Evolutionary conservation across 306 rosid species (phyloP), one percentile per base, ranked within the genome.

Genomic region (Adenanthera pavonina): DNA sequence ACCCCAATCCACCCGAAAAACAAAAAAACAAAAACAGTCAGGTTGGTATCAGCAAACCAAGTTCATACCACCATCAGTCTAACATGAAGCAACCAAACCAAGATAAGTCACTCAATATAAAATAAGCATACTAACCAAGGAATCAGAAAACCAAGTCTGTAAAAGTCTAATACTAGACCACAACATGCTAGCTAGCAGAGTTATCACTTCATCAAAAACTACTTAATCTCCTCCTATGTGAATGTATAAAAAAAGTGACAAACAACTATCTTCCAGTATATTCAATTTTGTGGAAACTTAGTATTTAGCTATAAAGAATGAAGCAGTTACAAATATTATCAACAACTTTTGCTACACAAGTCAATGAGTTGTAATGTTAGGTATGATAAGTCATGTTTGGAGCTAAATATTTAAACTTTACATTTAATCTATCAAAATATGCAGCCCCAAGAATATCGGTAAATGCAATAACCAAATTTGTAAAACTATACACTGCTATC

Each of bases 61-160:
- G 52, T 72, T 41, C 46, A 41, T 4, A 81, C 44, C 77, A 62
- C 60, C 61, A 54, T 84, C 75, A 89, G 89, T 81, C 47, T 44
- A 76, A 74, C 72, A 74, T 54, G 64, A 60, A 86, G 77, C 59
- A 72, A 62, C 75, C 68, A 64, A 80, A 77, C 6, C 15, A 70
- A 17, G 15, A 73, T 15, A 4, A 20, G 47, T 17, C 72, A 7
- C 71, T 68, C 17, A 81, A 51, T 44, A 62, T 69, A 60, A 70
- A 78, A 44, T 61, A 60, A 40, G 48, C 34, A 61, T 72, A 65
- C 51, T 9, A 35, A 78, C 40, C 15, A 25, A 64, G 76, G 65
- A 75, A 65, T 20, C 47, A 75, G 30, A 82, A 54, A 56, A 72
- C 19, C 62, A 73, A 40, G 60, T 75, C 3, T 6, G 44, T 44